Evolutionary conservation across 192 early-diverging fungal genomes (phyloP).

Genomic region (Haplosporangium gracile): DNA sequence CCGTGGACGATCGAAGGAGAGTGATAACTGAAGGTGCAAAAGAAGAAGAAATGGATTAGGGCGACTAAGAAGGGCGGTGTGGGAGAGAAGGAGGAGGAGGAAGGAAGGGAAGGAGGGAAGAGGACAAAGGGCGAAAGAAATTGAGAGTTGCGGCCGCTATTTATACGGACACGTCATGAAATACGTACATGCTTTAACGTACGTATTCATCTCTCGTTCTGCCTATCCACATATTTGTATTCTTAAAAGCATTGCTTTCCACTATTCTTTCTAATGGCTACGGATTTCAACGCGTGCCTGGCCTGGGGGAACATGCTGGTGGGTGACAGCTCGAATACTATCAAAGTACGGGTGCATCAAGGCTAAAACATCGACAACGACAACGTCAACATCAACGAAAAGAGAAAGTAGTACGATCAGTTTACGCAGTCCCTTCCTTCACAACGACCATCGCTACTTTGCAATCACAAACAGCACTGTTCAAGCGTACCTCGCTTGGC

Average conservation of each 20-base stretch:
- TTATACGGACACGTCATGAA: slow-evolving; percentile 29
- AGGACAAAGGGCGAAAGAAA: not conserved
- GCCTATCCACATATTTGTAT: not conserved
- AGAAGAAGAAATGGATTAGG: not conserved
- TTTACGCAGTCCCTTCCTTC: not conserved
- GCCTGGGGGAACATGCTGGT: not conserved
- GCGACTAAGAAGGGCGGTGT: not conserved
- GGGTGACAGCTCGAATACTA: slow-evolving; percentile 15
- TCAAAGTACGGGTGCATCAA: slow-evolving; percentile 86
- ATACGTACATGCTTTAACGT: slow-evolving; percentile 10
- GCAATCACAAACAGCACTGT: not conserved
- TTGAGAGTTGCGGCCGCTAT: not conserved
- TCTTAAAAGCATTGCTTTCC: not conserved
- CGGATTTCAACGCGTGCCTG: slow-evolving; percentile 9
- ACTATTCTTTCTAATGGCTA: not conserved
- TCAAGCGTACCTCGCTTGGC: slow-evolving; percentile 61
- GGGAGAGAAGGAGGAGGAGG: not conserved
- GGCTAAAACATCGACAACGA: slow-evolving; percentile 32
- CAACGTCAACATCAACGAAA: no score
- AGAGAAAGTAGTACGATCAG: not conserved
- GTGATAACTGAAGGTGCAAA: not conserved
- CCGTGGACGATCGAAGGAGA: not conserved
- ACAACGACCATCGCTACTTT: not conserved
- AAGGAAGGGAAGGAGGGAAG: not conserved
- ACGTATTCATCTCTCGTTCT: not conserved